phyloP scores from a whole-genome alignment of 2,329 filamentous ascomycete species.

The Penicillium olsonii region DNA sequence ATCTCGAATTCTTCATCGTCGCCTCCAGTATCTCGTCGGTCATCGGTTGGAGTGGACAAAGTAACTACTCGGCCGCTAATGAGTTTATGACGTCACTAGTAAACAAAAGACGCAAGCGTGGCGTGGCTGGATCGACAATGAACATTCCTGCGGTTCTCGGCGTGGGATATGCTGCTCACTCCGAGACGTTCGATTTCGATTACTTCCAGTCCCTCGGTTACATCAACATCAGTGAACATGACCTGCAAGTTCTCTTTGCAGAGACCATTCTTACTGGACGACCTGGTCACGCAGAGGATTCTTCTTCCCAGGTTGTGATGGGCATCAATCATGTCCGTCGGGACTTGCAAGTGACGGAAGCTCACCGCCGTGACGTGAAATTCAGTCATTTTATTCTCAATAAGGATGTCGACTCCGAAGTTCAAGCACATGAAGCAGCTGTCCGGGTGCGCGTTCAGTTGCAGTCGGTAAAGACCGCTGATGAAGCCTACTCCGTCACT shows the following conservation, averaged over 20 bases:
- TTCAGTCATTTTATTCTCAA: background rate
- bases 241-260: conserved; percentile 12
- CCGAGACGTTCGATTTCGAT: background rate
- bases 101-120: conserved; percentile 37
- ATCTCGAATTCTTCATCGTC: conserved; percentile 44
- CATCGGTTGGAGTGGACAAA: conserved; percentile 38
- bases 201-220: background rate
- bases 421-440: background rate
- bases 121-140: conserved; percentile 42
- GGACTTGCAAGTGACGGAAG: background rate
- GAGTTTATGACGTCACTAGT: conserved; percentile 46
- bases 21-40: conserved; percentile 33
- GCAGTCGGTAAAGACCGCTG: background rate
- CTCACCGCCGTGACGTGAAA: background rate
- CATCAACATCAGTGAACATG: conserved; percentile 1
- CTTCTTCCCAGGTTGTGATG: background rate
- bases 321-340: background rate
- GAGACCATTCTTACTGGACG: conserved; percentile 12
- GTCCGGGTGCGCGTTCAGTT: background rate
- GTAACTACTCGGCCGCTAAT: conserved; percentile 51
- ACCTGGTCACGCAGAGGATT: background rate
- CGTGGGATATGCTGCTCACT: conserved; percentile 42
- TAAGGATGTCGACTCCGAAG: background rate
- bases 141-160: conserved; percentile 45
- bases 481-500: background rate